Percentiles rank a stretch among this genome's conserved stretches.
Evolutionary conservation across 2,329 filamentous ascomycete genomes (phyloP).

Genomic region (Pseudogymnoascus sp.): DNA sequence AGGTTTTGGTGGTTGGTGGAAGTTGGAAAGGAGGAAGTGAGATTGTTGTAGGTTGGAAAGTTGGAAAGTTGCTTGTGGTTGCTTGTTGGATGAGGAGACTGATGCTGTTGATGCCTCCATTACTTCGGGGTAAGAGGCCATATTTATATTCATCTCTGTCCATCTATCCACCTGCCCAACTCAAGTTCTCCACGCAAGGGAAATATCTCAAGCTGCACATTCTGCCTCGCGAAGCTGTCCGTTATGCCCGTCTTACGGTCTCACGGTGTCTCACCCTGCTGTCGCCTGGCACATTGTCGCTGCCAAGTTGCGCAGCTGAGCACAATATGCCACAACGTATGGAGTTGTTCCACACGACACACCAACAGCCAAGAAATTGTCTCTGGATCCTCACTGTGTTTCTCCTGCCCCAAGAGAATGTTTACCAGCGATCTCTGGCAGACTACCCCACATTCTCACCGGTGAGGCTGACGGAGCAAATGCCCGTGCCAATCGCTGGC

Average conservation of each 20-base stretch:
- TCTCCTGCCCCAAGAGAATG: background rate
- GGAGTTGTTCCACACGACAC: background rate
- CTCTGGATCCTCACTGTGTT: background rate
- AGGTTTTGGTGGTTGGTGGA: background rate
- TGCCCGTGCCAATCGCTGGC: background rate
- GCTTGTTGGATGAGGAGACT: background rate
- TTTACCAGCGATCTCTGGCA: background rate
- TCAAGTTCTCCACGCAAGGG: background rate
- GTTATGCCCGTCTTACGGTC: background rate
- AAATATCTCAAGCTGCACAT: background rate
- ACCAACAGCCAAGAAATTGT: background rate
- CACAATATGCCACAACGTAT: background rate
- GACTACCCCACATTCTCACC: background rate
- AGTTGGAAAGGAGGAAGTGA: background rate
- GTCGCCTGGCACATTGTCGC: background rate
- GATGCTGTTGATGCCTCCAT: background rate
- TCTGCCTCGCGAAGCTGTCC: background rate
- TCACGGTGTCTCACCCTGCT: background rate
- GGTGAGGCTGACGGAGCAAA: background rate
- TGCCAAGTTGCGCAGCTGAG: background rate
- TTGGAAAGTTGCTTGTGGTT: background rate
- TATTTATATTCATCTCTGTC: background rate
- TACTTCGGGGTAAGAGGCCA: background rate
- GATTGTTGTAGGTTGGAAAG: background rate
- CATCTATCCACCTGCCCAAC: background rate